Evolutionary conservation across 768 basidiomycete species (phyloP).

Genomic region (Rhodotorula kratochvilovae): DNA sequence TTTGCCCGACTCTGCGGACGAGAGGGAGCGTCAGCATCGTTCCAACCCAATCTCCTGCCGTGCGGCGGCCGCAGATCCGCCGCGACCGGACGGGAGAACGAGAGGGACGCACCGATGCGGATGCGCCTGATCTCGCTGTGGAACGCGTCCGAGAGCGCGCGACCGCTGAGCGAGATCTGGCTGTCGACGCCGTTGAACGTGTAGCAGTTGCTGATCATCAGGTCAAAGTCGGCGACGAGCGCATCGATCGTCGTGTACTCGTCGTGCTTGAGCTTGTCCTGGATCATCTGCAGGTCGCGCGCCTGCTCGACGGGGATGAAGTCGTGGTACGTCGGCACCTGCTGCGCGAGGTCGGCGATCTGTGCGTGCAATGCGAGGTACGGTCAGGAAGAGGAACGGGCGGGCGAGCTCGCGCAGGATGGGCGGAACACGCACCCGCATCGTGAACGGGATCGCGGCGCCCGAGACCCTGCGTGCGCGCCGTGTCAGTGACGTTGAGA

Average conservation of each 20-base stretch:
- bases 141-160: constrained; percentile 29
- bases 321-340: constrained; percentile 80
- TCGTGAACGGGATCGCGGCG: background rate
- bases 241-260: constrained; percentile 72
- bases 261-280: constrained; percentile 71
- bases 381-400: background rate
- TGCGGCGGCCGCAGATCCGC: too few relatives aligned
- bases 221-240: constrained; percentile 75
- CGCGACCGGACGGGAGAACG: background rate
- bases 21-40: background rate
- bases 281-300: constrained; percentile 77
- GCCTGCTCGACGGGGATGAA: constrained; percentile 79
- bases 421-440: constrained; percentile 51
- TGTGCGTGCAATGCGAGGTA: background rate
- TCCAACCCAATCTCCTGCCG: too few relatives aligned
- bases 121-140: constrained; percentile 20
- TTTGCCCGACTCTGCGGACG: constrained; percentile 14
- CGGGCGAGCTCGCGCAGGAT: too few relatives aligned
- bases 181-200: constrained; percentile 66
- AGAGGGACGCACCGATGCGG: constrained; percentile 18
- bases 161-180: constrained; percentile 24
- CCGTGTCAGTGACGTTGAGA: constrained; percentile 4
- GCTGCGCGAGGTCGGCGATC: constrained; percentile 71
- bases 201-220: constrained; percentile 84
- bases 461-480: background rate